Conservation (phyloP, 1,284 basidiomycete genomes). For the Mrakiaceae sp. region DNA sequence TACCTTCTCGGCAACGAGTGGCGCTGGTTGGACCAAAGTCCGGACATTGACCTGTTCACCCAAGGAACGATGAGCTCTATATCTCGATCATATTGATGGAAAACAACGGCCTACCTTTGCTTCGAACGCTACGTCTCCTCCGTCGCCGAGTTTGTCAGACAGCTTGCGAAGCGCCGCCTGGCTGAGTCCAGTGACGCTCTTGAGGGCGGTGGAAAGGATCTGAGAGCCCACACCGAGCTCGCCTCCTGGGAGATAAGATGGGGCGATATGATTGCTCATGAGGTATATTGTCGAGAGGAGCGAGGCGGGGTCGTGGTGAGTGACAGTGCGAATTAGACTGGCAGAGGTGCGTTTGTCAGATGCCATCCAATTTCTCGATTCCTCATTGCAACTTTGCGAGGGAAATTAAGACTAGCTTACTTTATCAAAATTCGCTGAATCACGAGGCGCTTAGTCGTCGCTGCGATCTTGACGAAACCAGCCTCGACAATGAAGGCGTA, state of each 20-base stretch:
- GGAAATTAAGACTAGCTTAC: constrained; percentile 22
- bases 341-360: constrained; percentile 22
- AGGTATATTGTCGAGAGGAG: constrained; percentile 36
- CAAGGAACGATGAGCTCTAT: background rate
- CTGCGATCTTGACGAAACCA: constrained; percentile 57
- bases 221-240: constrained; percentile 68
- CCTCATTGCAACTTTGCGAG: no score
- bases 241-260: constrained; percentile 54
- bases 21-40: constrained; percentile 60
- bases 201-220: constrained; percentile 66
- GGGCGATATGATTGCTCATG: constrained; percentile 72
- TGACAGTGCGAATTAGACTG: constrained; percentile 46
- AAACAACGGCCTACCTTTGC: constrained; percentile 42
- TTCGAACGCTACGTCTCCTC: constrained; percentile 69
- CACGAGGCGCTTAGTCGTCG: constrained; percentile 67
- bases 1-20: constrained; percentile 52
- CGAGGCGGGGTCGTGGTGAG: constrained; percentile 50
- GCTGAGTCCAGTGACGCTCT: constrained; percentile 68
- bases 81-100: background rate
- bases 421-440: constrained; percentile 77
- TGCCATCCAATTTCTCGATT: no score
- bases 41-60: constrained; percentile 47
- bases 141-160: constrained; percentile 48
- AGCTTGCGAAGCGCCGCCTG: constrained; percentile 51
- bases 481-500: constrained; percentile 66